These are phyloP conservation scores for Saccharomycopsis hybrid DNA, from an alignment of 1,139 yeast genomes.

Conservation along the genomic window DNA sequence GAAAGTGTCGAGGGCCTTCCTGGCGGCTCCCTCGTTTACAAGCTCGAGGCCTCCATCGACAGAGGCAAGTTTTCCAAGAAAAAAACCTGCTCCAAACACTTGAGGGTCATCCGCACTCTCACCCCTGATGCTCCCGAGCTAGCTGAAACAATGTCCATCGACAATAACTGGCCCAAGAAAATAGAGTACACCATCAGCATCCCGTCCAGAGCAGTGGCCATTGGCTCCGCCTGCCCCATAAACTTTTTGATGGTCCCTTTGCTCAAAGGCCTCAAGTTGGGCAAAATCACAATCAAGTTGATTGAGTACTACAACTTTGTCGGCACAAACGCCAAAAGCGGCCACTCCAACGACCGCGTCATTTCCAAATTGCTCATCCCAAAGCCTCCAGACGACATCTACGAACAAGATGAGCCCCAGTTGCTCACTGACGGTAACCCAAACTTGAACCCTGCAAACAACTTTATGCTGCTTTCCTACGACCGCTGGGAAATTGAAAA, in stretches of 20 bases:
- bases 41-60: slow-evolving; percentile 74
- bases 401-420: slow-evolving; percentile 28
- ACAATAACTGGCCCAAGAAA: slow-evolving; percentile 93
- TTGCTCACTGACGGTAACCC: slow-evolving; percentile 25
- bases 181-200: slow-evolving; percentile 84
- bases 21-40: slow-evolving; percentile 74
- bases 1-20: slow-evolving; percentile 91
- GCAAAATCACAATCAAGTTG: slow-evolving; percentile 59
- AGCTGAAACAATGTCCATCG: slow-evolving; percentile 88
- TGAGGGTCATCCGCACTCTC: slow-evolving; percentile 82
- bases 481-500: slow-evolving; percentile 79
- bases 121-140: slow-evolving; percentile 85
- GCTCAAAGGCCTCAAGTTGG: slow-evolving; percentile 71
- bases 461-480: slow-evolving; percentile 24
- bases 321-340: slow-evolving; percentile 37
- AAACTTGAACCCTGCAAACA: slow-evolving; percentile 9
- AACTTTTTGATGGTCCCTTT: slow-evolving; percentile 72
- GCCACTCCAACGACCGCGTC: slow-evolving; percentile 53
- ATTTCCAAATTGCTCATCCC: slow-evolving; percentile 42
- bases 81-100: slow-evolving; percentile 60
- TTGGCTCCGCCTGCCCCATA: slow-evolving; percentile 74
- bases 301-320: slow-evolving; percentile 62
- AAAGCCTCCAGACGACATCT: slow-evolving; percentile 32
- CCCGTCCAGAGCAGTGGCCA: slow-evolving; percentile 85
- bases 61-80: slow-evolving; percentile 70